A percentile compares a stretch with the other conserved stretches of the same genome.
These are phyloP conservation scores for Russula vinacea DNA, from an alignment of 768 basidiomycete species.

Conservation along the genomic window DNA sequence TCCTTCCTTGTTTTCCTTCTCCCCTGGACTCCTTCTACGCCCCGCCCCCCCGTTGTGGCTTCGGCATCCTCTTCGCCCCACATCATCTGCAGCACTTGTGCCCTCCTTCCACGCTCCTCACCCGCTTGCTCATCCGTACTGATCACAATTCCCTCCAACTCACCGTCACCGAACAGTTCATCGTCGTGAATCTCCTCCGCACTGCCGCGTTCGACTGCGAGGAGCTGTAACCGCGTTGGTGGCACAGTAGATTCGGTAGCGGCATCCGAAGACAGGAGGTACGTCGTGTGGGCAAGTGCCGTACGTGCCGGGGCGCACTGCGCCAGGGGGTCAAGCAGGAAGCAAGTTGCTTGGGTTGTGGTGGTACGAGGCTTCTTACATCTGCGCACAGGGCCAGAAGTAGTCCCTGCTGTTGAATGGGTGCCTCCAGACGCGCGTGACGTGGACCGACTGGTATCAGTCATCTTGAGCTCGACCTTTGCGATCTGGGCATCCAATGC, in stretches of 20 bases:
- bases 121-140: constrained; percentile 36
- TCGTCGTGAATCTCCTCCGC: constrained; percentile 57
- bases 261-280: constrained; percentile 51
- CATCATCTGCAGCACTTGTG: constrained; percentile 21
- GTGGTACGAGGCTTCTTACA: constrained; percentile 36
- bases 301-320: constrained; percentile 30
- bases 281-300: constrained; percentile 38
- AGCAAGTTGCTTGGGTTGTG: constrained; percentile 49
- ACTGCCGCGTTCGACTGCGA: constrained; percentile 57
- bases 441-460: not conserved
- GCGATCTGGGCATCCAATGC: constrained; percentile 14
- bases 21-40: constrained; percentile 20
- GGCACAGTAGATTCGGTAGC: constrained; percentile 29
- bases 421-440: not conserved
- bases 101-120: constrained; percentile 29
- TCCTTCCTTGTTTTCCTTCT: constrained; percentile 38
- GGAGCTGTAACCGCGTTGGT: constrained; percentile 66
- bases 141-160: constrained; percentile 61
- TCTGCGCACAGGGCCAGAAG: constrained; percentile 31
- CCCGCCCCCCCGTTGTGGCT: constrained; percentile 5
- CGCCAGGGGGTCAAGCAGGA: constrained; percentile 58
- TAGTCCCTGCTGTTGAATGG: not conserved
- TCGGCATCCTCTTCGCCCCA: constrained; percentile 22
- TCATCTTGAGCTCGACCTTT: constrained; percentile 6
- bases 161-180: constrained; percentile 67